phyloP scores from a whole-genome alignment of 768 basidiomycete species.

The Cyclocybe aegerita region DNA sequence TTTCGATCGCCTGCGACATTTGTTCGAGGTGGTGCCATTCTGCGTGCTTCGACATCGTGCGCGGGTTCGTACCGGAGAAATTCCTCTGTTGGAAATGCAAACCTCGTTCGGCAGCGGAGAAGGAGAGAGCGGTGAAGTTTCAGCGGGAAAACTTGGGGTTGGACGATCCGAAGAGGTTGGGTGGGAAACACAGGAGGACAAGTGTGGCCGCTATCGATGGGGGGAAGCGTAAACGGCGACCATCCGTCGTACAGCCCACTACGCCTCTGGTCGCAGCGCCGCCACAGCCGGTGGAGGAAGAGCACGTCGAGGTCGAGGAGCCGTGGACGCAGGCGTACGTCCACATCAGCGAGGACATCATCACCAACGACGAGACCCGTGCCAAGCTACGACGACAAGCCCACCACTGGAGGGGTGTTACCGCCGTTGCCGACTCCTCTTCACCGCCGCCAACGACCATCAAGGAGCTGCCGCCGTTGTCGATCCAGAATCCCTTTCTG shows the following conservation, averaged over 20 bases:
- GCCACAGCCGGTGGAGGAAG: conserved; percentile 5
- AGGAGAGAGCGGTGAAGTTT: conserved; percentile 29
- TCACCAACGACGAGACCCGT: conserved; percentile 42
- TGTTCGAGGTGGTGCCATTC: conserved; percentile 86
- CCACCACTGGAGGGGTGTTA: conserved; percentile 64
- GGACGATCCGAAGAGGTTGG: no score
- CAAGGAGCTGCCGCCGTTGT: no score
- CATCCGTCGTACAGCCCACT: no score
- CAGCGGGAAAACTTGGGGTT: no score
- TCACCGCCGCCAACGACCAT: conserved; percentile 8
- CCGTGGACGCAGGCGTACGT: conserved; percentile 47
- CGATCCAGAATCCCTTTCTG: no score
- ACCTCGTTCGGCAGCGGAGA: conserved; percentile 46
- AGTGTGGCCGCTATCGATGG: no score
- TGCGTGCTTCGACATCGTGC: conserved; percentile 67
- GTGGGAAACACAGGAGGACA: no score
- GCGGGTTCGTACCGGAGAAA: conserved; percentile 64
- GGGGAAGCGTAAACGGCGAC: no score
- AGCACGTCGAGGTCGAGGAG: conserved; percentile 48
- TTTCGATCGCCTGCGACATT: conserved; percentile 80
- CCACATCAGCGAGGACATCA: conserved; percentile 48
- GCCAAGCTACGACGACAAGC: conserved; percentile 58
- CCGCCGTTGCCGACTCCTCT: conserved; percentile 36
- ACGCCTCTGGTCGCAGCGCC: no score
- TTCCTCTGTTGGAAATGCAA: conserved; percentile 67